Base-by-base conservation (phyloP, 2,329 filamentous ascomycete species). In the Sphaerulina vaccinii region DNA sequence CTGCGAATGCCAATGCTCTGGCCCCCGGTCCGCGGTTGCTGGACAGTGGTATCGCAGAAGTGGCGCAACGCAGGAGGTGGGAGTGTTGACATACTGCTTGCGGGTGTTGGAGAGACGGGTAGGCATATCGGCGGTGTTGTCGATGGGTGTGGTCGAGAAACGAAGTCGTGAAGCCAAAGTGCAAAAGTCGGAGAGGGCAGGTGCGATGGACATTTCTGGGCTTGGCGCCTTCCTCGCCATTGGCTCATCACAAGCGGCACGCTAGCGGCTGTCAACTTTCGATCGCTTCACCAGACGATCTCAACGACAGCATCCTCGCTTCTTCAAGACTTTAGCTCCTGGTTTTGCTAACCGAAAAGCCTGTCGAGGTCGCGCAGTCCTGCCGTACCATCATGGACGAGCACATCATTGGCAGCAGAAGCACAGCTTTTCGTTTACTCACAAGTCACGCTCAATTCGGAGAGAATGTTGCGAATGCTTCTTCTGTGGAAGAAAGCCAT, bases 61-160 rank as follows among this genome's bases (percentile, higher is more conserved):
- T 42, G 45, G 23, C 37, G 23, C 37, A 42, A 16, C 27, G 33
- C 23, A 49, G 45, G 57, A 24, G 10, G 35, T 53, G 55, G 49
- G 46, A 57, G 51, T 66, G 46, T 46, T 13, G 22, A 84, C 83
- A 68, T 84, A 86, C 83, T 85, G 85, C 82, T 88, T 88, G 78
- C 85, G 81, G 76, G 85, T 88, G 79, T 87, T 86, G 71, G 80
- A 81, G 66, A 84, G 79, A 75, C 84, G 79, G 76, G 85, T 87
- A 84, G 85, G 85, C 85, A 85, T 85, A 72, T 51, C 52, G 57
- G 48, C 51, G 52, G 53, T 52, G 44, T 50, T 49, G 50, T 58
- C 46, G 54, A 51, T 49, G 45, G 45, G 45, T 41, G 45, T 24
- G 36, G 16, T 33, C 16, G 36, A 19, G n/a, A 35, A 49, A 29